Conservation (phyloP, 352 stramenopile species). For the Globisporangium iwayamae region DNA sequence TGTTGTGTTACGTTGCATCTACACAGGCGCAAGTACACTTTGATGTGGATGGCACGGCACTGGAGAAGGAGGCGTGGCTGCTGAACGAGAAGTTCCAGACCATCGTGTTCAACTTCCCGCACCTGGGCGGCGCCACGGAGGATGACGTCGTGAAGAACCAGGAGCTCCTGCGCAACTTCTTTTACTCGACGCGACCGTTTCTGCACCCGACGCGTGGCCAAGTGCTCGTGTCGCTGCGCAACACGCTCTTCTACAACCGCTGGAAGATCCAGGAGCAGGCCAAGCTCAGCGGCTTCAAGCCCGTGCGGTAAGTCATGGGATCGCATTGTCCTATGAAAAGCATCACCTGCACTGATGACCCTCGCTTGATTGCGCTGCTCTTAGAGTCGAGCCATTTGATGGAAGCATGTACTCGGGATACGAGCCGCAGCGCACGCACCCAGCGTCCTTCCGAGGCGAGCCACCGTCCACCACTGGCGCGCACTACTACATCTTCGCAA, state of each 20-base stretch:
- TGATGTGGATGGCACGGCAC: slow-evolving; percentile 60
- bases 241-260: slow-evolving; percentile 83
- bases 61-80: slow-evolving; percentile 60
- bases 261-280: slow-evolving; percentile 79
- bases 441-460: slow-evolving; percentile 67
- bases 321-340: not conserved
- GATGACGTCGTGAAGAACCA: slow-evolving; percentile 85
- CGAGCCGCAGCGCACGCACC: slow-evolving; percentile 71
- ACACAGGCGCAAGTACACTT: slow-evolving; percentile 56
- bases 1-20: not conserved
- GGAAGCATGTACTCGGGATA: slow-evolving; percentile 69
- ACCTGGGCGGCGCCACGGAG: slow-evolving; percentile 77
- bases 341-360: not conserved
- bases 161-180: slow-evolving; percentile 69
- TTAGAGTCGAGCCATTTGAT: slow-evolving; percentile 56
- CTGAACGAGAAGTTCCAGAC: slow-evolving; percentile 46
- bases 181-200: slow-evolving; percentile 57
- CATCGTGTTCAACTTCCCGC: slow-evolving; percentile 86
- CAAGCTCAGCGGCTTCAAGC: slow-evolving; percentile 51
- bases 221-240: slow-evolving; percentile 69
- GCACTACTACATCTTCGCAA: slow-evolving; percentile 63
- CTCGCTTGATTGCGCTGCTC: not conserved
- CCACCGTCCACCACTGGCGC: slow-evolving; percentile 66
- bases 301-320: slow-evolving; percentile 39
- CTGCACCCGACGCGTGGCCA: slow-evolving; percentile 57